A percentile compares a stretch with the other conserved stretches of the same genome.
Evolutionary conservation across 257 asterid genomes (phyloP).

Genomic region (Nyctanthes arbortristis): DNA sequence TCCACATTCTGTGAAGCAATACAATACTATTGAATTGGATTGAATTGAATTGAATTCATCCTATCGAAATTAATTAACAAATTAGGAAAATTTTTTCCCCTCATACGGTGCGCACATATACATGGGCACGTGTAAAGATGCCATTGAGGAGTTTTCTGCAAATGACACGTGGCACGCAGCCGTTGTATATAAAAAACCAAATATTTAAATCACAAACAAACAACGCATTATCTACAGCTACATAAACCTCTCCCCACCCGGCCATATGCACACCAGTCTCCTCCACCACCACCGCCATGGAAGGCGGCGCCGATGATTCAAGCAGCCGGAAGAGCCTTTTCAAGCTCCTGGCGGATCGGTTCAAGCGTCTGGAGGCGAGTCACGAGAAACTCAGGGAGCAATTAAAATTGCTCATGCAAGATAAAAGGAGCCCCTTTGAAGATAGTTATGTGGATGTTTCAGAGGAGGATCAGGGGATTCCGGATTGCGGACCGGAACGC

Average conservation of each 20-base stretch:
- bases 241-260: constrained; percentile 20
- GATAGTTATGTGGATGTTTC: not conserved
- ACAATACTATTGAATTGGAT: no score
- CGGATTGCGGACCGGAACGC: no score
- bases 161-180: constrained; percentile 32
- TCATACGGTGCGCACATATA: no score
- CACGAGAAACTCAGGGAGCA: constrained; percentile 52
- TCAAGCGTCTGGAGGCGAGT: constrained; percentile 51
- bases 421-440: constrained; percentile 12
- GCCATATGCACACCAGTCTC: constrained; percentile 16
- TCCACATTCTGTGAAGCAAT: no score
- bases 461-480: constrained; percentile 12
- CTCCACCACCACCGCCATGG: constrained; percentile 46
- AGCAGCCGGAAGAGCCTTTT: constrained; percentile 7
- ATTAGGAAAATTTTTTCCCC: no score
- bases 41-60: no score
- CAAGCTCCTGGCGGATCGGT: constrained; percentile 41
- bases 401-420: constrained; percentile 40
- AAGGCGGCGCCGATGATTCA: constrained; percentile 35
- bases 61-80: no score
- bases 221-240: not conserved
- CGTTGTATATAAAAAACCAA: not conserved
- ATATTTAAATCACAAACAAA: constrained; percentile 20
- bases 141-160: constrained; percentile 27
- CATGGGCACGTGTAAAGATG: not conserved